A percentile compares a stretch with the other conserved stretches of the same genome.
Conservation (phyloP, 2,329 filamentous ascomycete genomes). For the Phoma sp. region DNA sequence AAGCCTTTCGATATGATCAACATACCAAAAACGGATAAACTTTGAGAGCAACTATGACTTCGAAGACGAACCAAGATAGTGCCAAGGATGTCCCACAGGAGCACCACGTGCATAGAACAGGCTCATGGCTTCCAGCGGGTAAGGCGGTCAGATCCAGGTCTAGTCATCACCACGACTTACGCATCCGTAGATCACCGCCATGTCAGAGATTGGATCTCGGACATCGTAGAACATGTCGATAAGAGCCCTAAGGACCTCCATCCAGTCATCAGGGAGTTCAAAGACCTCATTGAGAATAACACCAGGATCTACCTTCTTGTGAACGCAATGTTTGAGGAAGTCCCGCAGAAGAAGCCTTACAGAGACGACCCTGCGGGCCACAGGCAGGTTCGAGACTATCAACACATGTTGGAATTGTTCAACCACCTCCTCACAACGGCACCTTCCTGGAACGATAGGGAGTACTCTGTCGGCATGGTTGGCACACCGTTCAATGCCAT, state of each 20-base stretch:
- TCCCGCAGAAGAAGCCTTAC: conserved; percentile 68
- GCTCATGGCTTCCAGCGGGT: conserved; percentile 12
- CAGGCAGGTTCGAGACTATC: conserved; percentile 68
- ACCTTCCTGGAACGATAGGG: conserved; percentile 51
- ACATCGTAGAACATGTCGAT: conserved; percentile 63
- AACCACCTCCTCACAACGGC: conserved; percentile 60
- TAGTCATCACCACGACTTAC: neutral
- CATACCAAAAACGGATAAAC: neutral
- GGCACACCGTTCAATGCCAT: conserved; percentile 65
- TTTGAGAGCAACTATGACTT: neutral
- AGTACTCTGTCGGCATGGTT: conserved; percentile 53
- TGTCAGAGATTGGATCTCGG: conserved; percentile 68
- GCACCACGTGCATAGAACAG: conserved; percentile 26
- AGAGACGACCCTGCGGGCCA: conserved; percentile 66
- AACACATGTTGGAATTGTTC: conserved; percentile 70
- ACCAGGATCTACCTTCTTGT: conserved; percentile 71
- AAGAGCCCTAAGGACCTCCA: conserved; percentile 58
- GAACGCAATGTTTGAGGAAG: conserved; percentile 70
- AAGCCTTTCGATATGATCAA: neutral
- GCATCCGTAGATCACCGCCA: conserved; percentile 65
- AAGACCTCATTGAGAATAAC: conserved; percentile 68
- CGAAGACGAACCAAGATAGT: conserved; percentile 20
- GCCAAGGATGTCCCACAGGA: conserved; percentile 24
- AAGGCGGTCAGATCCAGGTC: neutral
- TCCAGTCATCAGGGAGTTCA: conserved; percentile 69